Evolutionary conservation across 2,329 filamentous ascomycete species (phyloP).

Genomic region (Clathrospora elynae): DNA sequence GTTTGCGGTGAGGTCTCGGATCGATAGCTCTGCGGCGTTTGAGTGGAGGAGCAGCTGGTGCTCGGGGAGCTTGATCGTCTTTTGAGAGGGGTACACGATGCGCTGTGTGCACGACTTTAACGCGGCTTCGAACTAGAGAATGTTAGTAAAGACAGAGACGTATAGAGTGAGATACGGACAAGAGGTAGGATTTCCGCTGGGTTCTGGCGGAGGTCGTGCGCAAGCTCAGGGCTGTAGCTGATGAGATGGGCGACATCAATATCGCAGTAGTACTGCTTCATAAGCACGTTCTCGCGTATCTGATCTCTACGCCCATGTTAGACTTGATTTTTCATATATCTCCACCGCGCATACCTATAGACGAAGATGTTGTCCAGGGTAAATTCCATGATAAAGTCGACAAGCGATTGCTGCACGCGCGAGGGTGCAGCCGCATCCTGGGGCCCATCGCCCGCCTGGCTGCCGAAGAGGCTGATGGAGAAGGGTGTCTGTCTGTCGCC

Average conservation of each 20-base stretch:
- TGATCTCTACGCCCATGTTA: conserved; percentile 72
- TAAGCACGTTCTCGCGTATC: conserved; percentile 88
- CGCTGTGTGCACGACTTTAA: conserved; percentile 89
- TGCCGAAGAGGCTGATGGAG: conserved; percentile 76
- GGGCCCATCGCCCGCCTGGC: conserved; percentile 43
- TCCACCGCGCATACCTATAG: conserved; percentile 65
- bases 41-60: conserved; percentile 97
- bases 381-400: conserved; percentile 92
- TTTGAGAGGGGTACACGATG: conserved; percentile 83
- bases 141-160: conserved; percentile 19
- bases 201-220: conserved; percentile 85
- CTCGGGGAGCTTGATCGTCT: conserved; percentile 73
- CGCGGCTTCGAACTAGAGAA: conserved; percentile 79
- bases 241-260: conserved; percentile 95
- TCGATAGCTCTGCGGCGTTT: conserved; percentile 85
- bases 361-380: conserved; percentile 92
- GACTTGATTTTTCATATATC: conserved; percentile 18
- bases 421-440: conserved; percentile 42
- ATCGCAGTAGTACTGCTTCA: conserved; percentile 95
- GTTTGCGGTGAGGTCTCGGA: conserved; percentile 89
- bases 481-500: conserved; percentile 83
- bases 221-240: conserved; percentile 93
- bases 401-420: conserved; percentile 73
- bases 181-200: conserved; percentile 91
- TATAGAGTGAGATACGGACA: conserved; percentile 57